Conservation (phyloP, 2,329 filamentous ascomycete genomes). For the Exophiala oligosperma region DNA sequence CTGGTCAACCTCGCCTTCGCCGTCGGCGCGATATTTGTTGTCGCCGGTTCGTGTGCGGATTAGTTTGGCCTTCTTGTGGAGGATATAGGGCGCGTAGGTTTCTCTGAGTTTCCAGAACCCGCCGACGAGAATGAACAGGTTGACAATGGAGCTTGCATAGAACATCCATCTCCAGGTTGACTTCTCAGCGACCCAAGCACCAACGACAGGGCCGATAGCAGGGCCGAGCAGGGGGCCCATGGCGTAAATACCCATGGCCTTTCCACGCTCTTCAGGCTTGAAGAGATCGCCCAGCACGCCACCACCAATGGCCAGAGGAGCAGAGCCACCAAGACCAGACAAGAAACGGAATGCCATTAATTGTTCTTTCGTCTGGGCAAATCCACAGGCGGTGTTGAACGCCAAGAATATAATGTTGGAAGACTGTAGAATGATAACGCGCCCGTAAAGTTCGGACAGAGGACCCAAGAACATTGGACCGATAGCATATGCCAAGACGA, state of each 20-base stretch:
- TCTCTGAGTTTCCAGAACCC: conserved; percentile 59
- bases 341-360: conserved; percentile 62
- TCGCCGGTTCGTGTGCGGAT: conserved; percentile 37
- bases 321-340: conserved; percentile 60
- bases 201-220: conserved; percentile 60
- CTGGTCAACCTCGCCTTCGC: conserved; percentile 31
- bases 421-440: conserved; percentile 55
- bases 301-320: conserved; percentile 53
- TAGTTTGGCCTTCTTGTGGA: conserved; percentile 56
- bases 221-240: conserved; percentile 32
- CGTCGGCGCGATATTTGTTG: conserved; percentile 32
- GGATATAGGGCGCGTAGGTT: conserved; percentile 62
- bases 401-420: conserved; percentile 57
- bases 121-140: conserved; percentile 57
- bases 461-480: conserved; percentile 56
- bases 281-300: conserved; percentile 40
- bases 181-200: conserved; percentile 58
- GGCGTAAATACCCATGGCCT: conserved; percentile 31
- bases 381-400: conserved; percentile 63
- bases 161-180: conserved; percentile 32
- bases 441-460: conserved; percentile 58
- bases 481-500: conserved; percentile 56
- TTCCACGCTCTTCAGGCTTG: conserved; percentile 32
- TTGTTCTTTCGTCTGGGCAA: conserved; percentile 53
- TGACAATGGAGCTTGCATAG: conserved; percentile 61